These are phyloP conservation scores for Candida mesenterica DNA, from an alignment of 1,139 yeast genomes.

Conservation along the genomic window DNA sequence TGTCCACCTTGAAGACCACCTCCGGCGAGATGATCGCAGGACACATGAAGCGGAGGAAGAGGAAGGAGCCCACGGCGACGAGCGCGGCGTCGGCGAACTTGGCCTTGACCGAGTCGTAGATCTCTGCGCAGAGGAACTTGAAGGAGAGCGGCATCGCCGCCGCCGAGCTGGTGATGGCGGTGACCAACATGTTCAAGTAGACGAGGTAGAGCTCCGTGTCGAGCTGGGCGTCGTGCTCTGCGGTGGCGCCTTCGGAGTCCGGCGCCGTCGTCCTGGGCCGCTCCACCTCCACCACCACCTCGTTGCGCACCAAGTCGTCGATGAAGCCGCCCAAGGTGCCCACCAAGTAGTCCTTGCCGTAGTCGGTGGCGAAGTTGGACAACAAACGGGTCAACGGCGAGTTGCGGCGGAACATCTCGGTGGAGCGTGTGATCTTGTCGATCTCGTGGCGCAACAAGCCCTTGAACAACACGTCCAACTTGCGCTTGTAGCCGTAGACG, in stretches of 20 bases:
- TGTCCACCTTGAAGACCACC: conserved; percentile 49
- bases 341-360: conserved; percentile 60
- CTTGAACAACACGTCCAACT: conserved; percentile 55
- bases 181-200: conserved; percentile 59
- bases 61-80: conserved; percentile 83
- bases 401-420: conserved; percentile 76
- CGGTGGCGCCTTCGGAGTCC: neutral
- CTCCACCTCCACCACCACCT: conserved; percentile 67
- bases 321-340: conserved; percentile 55
- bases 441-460: conserved; percentile 65
- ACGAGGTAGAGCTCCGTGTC: conserved; percentile 55
- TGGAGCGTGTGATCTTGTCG: conserved; percentile 53
- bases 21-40: conserved; percentile 94
- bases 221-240: neutral
- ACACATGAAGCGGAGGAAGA: conserved; percentile 80
- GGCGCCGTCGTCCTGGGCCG: conserved; percentile 29
- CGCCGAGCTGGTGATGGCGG: conserved; percentile 57
- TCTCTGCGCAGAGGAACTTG: conserved; percentile 70
- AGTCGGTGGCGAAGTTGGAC: conserved; percentile 65
- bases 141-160: conserved; percentile 69
- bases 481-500: conserved; percentile 54
- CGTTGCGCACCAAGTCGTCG: conserved; percentile 47
- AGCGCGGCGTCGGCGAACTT: conserved; percentile 69
- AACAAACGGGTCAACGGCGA: conserved; percentile 78
- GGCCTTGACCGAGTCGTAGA: conserved; percentile 58